Evolutionary conservation across 305 asterid species (phyloP), one percentile per base, ranked within the genome.

Genomic region (Galium porrigens): DNA sequence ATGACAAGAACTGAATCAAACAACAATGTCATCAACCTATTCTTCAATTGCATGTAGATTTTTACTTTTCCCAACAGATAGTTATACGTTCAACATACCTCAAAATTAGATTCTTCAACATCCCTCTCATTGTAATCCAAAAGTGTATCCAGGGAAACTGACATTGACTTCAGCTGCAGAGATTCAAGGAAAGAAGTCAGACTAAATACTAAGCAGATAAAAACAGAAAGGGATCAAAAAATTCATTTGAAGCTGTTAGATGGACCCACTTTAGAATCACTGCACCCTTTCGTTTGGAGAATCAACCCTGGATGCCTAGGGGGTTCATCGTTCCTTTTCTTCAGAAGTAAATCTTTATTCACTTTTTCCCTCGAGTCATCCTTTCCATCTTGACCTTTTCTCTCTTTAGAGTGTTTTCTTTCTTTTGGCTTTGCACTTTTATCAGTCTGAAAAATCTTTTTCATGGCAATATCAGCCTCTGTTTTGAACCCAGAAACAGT

Each of bases 121-220:
- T 87, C 96, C 64, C 86, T 84, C 73, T 76, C 94, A 70, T 78
- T 81, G 78, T 94, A 89, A 81, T 85, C 96, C 88, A 94, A 69
- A 69, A 94, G 95, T 3, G 99, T 87, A 80, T 94, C 99, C 80
- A 94, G 75, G 15, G 99, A 94, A 73, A 89, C 90, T 17, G 99
- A 87, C 72, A 81, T 68, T 49, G 99, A 90, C 63, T 80, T 88
- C 77, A 86, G 68, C 96, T 87, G 95, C 44, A 69, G 65, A 7
- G 65, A 58, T 37, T 33, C 18, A 51, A 5, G 39, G 22, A 58
- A 52, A 22, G 18, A 68, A 52, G 56, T 36, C 34, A 61, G 46
- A 59, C 27, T 30, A 46, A 18, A 61, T 18, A 29, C 41, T 15
- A 56, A 63, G 63, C 11, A 18, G 12, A 55, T 17, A 12, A 27